Evolutionary conservation across 176 grass and related monocot genomes (phyloP).

Genomic region (Eragrostis curvula): DNA sequence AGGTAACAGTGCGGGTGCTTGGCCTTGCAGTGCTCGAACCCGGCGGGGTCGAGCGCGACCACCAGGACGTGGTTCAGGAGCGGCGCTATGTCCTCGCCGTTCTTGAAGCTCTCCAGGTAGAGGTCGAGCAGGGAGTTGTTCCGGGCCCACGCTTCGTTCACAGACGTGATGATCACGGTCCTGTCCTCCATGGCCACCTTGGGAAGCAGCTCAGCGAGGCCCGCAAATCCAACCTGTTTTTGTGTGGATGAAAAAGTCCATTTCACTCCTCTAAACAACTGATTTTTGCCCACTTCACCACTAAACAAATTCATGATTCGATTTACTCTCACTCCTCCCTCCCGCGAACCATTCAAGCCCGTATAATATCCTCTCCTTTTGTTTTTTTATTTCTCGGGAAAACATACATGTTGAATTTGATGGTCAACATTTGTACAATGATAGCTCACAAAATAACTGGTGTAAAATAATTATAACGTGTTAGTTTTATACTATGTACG

Average conservation of each 20-base stretch:
- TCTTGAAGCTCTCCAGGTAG: conserved; percentile 66
- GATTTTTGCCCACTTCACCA: too few relatives aligned
- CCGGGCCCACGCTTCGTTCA: conserved; percentile 71
- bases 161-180: conserved; percentile 71
- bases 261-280: too few relatives aligned
- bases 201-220: conserved; percentile 48
- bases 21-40: conserved; percentile 43
- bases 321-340: too few relatives aligned
- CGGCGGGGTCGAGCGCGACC: conserved; percentile 48
- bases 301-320: too few relatives aligned
- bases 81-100: conserved; percentile 47
- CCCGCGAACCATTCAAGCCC: too few relatives aligned
- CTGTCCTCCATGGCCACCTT: conserved; percentile 52
- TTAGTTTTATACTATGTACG: too few relatives aligned
- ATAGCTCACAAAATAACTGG: too few relatives aligned
- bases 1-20: conserved; percentile 56
- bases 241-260: neutral
- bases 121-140: conserved; percentile 59
- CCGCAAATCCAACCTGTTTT: conserved; percentile 9
- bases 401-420: too few relatives aligned
- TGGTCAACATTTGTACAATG: too few relatives aligned
- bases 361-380: too few relatives aligned
- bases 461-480: too few relatives aligned
- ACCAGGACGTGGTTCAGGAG: conserved; percentile 61
- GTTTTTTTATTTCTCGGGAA: too few relatives aligned